Evolutionary conservation across 805 yeast species (phyloP).

Genomic region (Nadsonia fulvescens): DNA sequence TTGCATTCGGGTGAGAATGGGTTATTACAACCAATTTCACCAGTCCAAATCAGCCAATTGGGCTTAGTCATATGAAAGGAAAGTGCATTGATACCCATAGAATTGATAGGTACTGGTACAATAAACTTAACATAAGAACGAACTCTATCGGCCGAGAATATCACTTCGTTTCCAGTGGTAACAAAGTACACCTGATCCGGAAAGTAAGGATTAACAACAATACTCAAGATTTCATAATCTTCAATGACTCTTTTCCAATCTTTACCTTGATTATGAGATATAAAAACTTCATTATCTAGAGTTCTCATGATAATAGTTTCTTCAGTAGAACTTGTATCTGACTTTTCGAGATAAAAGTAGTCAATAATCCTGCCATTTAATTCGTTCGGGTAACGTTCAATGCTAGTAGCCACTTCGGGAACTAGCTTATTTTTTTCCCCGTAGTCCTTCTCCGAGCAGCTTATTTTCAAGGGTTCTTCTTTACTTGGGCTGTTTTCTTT

Average conservation of each 20-base stretch:
- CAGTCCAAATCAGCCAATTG: slow-evolving; percentile 49
- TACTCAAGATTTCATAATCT: slow-evolving; percentile 29
- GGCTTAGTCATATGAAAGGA: slow-evolving; percentile 44
- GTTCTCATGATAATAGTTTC: slow-evolving; percentile 55
- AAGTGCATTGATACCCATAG: slow-evolving; percentile 23
- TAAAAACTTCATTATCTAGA: slow-evolving; percentile 28
- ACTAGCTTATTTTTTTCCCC: no score
- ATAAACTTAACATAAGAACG: slow-evolving; percentile 27
- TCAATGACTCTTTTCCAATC: slow-evolving; percentile 25
- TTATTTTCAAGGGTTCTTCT: no score
- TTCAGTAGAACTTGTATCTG: slow-evolving; percentile 30
- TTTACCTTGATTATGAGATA: slow-evolving; percentile 57
- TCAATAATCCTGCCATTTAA: slow-evolving; percentile 36
- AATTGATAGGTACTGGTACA: slow-evolving; percentile 33
- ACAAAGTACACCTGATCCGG: slow-evolving; percentile 38
- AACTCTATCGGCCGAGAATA: slow-evolving; percentile 53
- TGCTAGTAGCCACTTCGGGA: no score
- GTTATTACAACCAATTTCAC: slow-evolving; percentile 41
- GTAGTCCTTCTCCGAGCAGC: no score
- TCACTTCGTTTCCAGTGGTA: slow-evolving; percentile 32
- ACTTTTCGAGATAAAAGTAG: slow-evolving; percentile 44
- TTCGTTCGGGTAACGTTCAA: no score
- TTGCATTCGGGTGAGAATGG: slow-evolving; percentile 31
- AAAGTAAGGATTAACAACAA: slow-evolving; percentile 42
- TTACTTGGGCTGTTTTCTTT: no score